Evolutionary conservation across 805 yeast species (phyloP).

Genomic region (Starmerella powellii): DNA sequence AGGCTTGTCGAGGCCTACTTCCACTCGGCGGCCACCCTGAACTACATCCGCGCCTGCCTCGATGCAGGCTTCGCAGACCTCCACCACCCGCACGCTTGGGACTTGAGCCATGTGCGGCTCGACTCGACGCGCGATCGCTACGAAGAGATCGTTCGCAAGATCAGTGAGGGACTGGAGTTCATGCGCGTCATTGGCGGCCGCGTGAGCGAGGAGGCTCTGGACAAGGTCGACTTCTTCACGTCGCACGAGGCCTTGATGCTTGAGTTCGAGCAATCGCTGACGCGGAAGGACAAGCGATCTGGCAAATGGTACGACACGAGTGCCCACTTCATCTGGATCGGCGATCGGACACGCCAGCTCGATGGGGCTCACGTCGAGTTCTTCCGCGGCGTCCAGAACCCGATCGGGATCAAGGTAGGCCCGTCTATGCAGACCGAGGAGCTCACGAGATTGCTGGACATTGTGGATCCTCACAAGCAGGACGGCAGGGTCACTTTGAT

Average conservation of each 20-base stretch:
- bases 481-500: slow-evolving; percentile 34
- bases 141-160: slow-evolving; percentile 29
- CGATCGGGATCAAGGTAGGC: slow-evolving; percentile 36
- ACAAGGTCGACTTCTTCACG: slow-evolving; percentile 32
- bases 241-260: slow-evolving; percentile 35
- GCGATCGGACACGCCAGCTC: slow-evolving; percentile 35
- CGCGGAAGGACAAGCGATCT: slow-evolving; percentile 27
- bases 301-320: slow-evolving; percentile 32
- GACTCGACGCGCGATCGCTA: slow-evolving; percentile 32
- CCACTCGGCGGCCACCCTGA: slow-evolving; percentile 36
- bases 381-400: slow-evolving; percentile 34
- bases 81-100: slow-evolving; percentile 33
- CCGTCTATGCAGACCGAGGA: slow-evolving; percentile 33
- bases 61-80: slow-evolving; percentile 34
- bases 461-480: slow-evolving; percentile 31
- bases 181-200: slow-evolving; percentile 33
- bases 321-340: slow-evolving; percentile 36
- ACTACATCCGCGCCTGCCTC: slow-evolving; percentile 30
- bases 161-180: slow-evolving; percentile 31
- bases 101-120: slow-evolving; percentile 32
- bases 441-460: slow-evolving; percentile 30
- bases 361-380: slow-evolving; percentile 38
- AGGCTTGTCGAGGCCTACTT: slow-evolving; percentile 34
- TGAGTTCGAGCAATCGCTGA: slow-evolving; percentile 34
- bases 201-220: slow-evolving; percentile 23